Base-by-base conservation (phyloP, 257 asterid genomes). In the Salvia splendens region DNA sequence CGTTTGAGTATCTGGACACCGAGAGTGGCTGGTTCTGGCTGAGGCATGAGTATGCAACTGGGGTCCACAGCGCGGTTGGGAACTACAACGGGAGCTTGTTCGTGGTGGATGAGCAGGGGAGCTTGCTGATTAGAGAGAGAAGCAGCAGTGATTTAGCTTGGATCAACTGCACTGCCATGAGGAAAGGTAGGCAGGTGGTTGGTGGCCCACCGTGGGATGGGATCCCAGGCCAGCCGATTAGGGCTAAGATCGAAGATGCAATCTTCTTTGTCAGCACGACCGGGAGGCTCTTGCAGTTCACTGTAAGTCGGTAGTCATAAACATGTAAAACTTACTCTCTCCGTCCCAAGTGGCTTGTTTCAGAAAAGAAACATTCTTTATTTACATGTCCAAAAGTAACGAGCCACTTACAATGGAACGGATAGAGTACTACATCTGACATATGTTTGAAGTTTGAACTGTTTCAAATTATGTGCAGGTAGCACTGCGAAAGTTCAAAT, bases 151-250 rank as follows among this genome's bases (percentile, higher is more conserved):
- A 86, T 53, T 68, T 87, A 12, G 76, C 79, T 17, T 92, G 98
- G 98, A 79, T 83, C 51, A 89, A 92, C 33, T 92, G 97, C 75
- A 89, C 95, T 16, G 83, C 92, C 17, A 75, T 87, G 86, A 83
- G 80, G 70, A 89, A 75, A 78, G 97, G 98, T 5, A 83, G 80
- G 68, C 82, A 68, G 17, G 86, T 89, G 12, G 75, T 77, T 32
- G 81, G 79, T n/a, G 98, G 98, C 45, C 88, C 89, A 8, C 97
- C 98, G 4, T 92, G 96, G 96, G 96, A 89, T 28, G 81, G 83
- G 12, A 50, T 71, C 46, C 85, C 82, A 0, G 91, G 88, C 56
- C 85, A 69, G 38, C 43, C 58, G 12, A 69, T 64, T 3, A 82
- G 78, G 75, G 95, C 83, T 57, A 82, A 79, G 58, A 75, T 67